phyloP scores from a whole-genome alignment of 208 protist genomes.

The Leishmania turanica region DNA sequence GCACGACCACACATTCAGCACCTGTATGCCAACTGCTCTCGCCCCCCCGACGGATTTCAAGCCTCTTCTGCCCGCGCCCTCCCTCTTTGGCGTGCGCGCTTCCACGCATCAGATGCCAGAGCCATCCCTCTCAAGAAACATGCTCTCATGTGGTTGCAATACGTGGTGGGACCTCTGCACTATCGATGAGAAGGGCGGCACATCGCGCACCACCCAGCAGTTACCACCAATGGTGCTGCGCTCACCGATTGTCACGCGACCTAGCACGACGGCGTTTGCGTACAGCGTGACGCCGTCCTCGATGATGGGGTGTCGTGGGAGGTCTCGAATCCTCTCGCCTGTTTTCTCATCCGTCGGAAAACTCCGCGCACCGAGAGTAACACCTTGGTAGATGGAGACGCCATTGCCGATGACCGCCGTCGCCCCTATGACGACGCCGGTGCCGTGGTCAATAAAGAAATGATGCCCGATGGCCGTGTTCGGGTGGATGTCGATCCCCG shows the following conservation, averaged over 20 bases:
- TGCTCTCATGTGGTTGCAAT: slow-evolving; percentile 36
- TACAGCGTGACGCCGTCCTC: slow-evolving; percentile 84
- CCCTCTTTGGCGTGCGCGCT: neutral
- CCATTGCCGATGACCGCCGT: slow-evolving; percentile 84
- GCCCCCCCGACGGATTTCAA: neutral
- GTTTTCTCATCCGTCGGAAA: slow-evolving; percentile 66
- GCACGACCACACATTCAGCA: neutral
- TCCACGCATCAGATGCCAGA: slow-evolving; percentile 47
- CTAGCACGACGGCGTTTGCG: slow-evolving; percentile 83
- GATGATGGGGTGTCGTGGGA: slow-evolving; percentile 88
- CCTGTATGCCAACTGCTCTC: neutral
- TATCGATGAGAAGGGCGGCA: slow-evolving; percentile 57
- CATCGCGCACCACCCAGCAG: slow-evolving; percentile 58
- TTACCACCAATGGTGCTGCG: slow-evolving; percentile 78
- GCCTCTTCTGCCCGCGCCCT: neutral
- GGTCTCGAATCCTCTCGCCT: slow-evolving; percentile 48
- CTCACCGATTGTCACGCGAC: slow-evolving; percentile 76
- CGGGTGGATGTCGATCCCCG: slow-evolving; percentile 91
- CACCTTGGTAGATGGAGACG: slow-evolving; percentile 84
- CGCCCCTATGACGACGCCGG: slow-evolving; percentile 87
- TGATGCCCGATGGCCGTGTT: slow-evolving; percentile 75
- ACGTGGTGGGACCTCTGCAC: slow-evolving; percentile 49
- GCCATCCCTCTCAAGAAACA: slow-evolving; percentile 60
- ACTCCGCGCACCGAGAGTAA: slow-evolving; percentile 83
- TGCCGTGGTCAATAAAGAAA: slow-evolving; percentile 93